Evolutionary conservation across 2,329 filamentous ascomycete species (phyloP).

Genomic region (Bipolaris oryzae): DNA sequence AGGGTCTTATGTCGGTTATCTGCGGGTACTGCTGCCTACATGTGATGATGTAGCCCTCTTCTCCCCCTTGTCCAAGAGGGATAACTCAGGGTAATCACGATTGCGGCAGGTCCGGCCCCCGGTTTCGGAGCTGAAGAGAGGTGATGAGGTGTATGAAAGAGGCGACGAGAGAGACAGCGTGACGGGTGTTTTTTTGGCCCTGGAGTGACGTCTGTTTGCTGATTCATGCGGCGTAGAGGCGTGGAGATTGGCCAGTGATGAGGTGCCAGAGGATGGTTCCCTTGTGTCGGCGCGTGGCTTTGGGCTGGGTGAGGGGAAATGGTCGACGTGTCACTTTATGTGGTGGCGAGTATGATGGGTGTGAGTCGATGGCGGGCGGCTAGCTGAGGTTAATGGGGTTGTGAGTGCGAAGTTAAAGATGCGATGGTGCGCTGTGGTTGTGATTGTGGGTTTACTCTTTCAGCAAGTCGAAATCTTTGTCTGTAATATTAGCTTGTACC

Average conservation of each 20-base stretch:
- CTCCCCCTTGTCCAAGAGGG: not conserved
- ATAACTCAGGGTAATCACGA: conserved; percentile 7
- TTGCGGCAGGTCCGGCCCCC: not conserved
- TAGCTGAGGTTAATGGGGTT: not conserved
- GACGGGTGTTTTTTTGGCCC: not conserved
- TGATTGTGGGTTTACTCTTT: not conserved
- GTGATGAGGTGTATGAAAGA: not conserved
- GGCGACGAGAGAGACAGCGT: not conserved
- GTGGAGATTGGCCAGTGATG: not conserved
- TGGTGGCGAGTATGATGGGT: not conserved
- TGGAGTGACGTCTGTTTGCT: not conserved
- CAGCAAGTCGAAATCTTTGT: not conserved
- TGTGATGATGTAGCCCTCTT: not conserved
- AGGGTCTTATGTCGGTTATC: not conserved
- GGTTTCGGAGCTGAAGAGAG: not conserved
- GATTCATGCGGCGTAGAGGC: not conserved
- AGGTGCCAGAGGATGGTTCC: not conserved
- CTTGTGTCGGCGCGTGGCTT: not conserved
- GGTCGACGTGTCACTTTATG: not conserved
- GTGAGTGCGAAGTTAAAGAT: not conserved
- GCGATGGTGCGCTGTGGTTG: not conserved
- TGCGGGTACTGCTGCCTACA: not conserved
- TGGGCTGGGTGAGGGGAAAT: not conserved
- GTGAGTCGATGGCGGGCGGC: not conserved
- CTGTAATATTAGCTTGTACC: conserved; percentile 10